A percentile compares a stretch with the other conserved stretches of the same genome.
Evolutionary conservation across 75 land plant species (phyloP).

Genomic region (Larix kaempferi): DNA sequence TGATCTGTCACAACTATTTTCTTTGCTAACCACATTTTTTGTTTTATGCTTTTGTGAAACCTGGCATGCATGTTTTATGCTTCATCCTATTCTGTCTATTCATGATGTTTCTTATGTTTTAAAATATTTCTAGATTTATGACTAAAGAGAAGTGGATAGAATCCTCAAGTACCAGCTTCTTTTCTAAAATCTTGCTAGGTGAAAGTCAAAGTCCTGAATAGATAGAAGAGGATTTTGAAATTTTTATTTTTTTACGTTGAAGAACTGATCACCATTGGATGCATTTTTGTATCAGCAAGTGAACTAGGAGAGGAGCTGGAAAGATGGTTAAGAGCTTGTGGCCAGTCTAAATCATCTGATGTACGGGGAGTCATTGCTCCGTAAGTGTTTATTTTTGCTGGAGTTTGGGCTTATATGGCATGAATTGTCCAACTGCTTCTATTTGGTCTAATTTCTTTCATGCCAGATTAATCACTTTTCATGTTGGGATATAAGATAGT

Average conservation of each 20-base stretch:
- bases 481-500: background rate
- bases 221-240: too few relatives aligned
- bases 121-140: background rate
- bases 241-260: background rate
- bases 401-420: background rate
- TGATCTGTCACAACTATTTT: background rate
- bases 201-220: too few relatives aligned
- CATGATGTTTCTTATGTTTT: background rate
- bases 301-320: constrained; percentile 81
- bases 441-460: background rate
- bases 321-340: constrained; percentile 66
- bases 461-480: background rate
- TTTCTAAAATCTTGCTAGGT: background rate
- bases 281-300: constrained; percentile 30
- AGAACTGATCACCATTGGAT: background rate
- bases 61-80: too few relatives aligned
- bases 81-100: too few relatives aligned
- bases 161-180: background rate
- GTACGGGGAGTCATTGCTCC: constrained; percentile 97
- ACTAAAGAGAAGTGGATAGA: background rate
- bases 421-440: background rate
- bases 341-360: constrained; percentile 55
- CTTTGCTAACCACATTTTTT: background rate
- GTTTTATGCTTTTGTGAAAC: background rate
- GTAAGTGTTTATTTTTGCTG: constrained; percentile 35